Conservation (phyloP, 768 basidiomycete species). For the Amanita exitialis region DNA sequence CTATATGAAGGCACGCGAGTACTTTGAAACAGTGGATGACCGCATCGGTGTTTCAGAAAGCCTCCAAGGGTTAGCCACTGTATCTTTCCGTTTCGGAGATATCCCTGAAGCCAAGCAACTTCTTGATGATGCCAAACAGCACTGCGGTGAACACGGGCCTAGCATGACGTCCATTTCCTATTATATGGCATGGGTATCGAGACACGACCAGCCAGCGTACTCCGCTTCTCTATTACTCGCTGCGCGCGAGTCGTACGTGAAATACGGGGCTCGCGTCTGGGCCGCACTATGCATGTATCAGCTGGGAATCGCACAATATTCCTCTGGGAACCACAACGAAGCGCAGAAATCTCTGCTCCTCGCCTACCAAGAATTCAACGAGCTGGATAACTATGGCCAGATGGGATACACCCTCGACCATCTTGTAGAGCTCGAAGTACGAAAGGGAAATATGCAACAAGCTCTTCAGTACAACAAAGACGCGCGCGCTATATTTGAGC, state of each 20-base stretch:
- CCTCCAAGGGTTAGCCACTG: not conserved
- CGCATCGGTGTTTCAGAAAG: not conserved
- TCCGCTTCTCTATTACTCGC: not conserved
- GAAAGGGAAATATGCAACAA: not conserved
- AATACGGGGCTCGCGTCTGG: not conserved
- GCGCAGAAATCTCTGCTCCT: not conserved
- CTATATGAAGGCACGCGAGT: not conserved
- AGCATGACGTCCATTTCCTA: not conserved
- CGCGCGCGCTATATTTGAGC: not conserved
- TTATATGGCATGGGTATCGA: not conserved
- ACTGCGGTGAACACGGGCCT: not conserved
- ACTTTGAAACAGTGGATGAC: not conserved
- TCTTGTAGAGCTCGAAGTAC: not conserved
- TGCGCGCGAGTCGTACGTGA: not conserved
- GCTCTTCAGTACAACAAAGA: not conserved
- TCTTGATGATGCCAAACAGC: not conserved
- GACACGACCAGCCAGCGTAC: not conserved
- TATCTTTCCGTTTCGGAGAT: not conserved
- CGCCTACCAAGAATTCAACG: not conserved
- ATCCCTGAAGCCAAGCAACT: not conserved
- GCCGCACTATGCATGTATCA: not conserved
- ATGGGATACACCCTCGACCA: not conserved
- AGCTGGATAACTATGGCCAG: not conserved
- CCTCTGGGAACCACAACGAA: not conserved
- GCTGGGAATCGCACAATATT: not conserved